Percentiles rank a stretch among this genome's conserved stretches.
These are phyloP conservation scores for Phellinidium pouzarii DNA, from an alignment of 1,284 basidiomycete genomes.

Conservation along the genomic window DNA sequence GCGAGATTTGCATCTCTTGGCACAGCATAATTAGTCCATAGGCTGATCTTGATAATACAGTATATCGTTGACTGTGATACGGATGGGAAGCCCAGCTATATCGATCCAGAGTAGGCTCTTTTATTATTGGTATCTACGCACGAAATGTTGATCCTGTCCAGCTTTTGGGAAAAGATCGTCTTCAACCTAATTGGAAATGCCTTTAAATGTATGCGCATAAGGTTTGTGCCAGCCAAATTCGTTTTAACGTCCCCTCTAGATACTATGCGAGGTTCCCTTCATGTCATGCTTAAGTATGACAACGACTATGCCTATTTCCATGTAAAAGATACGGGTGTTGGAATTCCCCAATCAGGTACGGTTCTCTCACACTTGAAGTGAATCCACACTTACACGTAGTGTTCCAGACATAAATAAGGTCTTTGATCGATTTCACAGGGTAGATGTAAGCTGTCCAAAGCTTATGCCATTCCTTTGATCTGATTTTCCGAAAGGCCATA, in stretches of 20 bases:
- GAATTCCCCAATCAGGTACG: slow-evolving; percentile 23
- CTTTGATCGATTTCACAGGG: slow-evolving; percentile 27
- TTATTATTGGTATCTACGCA: not conserved
- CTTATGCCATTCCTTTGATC: not conserved
- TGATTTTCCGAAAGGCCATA: slow-evolving; percentile 19
- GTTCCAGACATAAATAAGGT: slow-evolving; percentile 23
- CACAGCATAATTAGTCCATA: not conserved
- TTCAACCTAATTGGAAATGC: slow-evolving; percentile 30
- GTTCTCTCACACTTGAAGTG: not conserved
- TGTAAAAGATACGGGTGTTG: slow-evolving; percentile 26
- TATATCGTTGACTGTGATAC: slow-evolving; percentile 23
- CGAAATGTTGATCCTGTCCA: slow-evolving; percentile 5
- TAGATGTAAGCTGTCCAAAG: slow-evolving; percentile 15
- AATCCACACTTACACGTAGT: not conserved
- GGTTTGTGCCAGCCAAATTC: slow-evolving; percentile 1
- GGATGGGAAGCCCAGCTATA: slow-evolving; percentile 21
- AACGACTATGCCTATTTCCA: slow-evolving; percentile 20
- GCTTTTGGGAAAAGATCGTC: slow-evolving; percentile 29
- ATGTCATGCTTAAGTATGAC: slow-evolving; percentile 20
- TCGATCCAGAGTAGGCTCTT: slow-evolving; percentile 24
- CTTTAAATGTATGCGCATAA: slow-evolving; percentile 25
- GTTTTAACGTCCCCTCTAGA: slow-evolving; percentile 14
- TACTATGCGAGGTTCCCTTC: slow-evolving; percentile 23
- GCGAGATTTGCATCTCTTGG: slow-evolving; percentile 15
- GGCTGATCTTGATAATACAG: slow-evolving; percentile 7